Conservation (phyloP, 1,284 basidiomycete species). For the Paramarasmius palmivorus region DNA sequence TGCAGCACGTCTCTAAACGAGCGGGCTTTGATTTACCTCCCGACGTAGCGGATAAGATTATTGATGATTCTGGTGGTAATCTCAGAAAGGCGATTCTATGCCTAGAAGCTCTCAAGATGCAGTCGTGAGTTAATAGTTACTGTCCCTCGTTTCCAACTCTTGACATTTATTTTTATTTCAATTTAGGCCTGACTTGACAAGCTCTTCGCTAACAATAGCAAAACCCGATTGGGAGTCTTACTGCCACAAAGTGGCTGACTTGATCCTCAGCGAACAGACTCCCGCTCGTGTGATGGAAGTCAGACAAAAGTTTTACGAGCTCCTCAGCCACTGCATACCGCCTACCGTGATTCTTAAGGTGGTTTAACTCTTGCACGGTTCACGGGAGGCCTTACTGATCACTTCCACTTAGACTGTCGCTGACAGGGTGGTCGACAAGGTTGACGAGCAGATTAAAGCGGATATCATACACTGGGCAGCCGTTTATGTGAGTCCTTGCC, state of each 20-base stretch:
- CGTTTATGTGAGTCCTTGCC: slow-evolving; percentile 71
- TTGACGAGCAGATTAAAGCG: slow-evolving; percentile 86
- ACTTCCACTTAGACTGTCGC: slow-evolving; percentile 73
- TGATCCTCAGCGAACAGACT: slow-evolving; percentile 92
- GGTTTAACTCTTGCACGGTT: slow-evolving; percentile 15
- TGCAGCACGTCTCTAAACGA: slow-evolving; percentile 80
- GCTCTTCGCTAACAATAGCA: slow-evolving; percentile 71
- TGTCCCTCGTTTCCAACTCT: background rate
- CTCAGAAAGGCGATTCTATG: slow-evolving; percentile 94
- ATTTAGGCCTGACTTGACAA: slow-evolving; percentile 69
- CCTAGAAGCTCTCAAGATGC: slow-evolving; percentile 95
- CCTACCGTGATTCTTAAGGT: slow-evolving; percentile 90
- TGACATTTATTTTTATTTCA: slow-evolving; percentile 8
- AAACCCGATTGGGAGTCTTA: slow-evolving; percentile 99
- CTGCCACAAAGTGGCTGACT: slow-evolving; percentile 89
- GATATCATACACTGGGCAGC: slow-evolving; percentile 97
- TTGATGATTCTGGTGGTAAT: slow-evolving; percentile 85
- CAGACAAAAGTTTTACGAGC: slow-evolving; percentile 91
- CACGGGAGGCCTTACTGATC: background rate
- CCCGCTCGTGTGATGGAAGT: slow-evolving; percentile 91
- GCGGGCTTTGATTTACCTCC: slow-evolving; percentile 83
- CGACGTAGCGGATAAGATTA: slow-evolving; percentile 73
- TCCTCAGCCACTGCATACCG: slow-evolving; percentile 98
- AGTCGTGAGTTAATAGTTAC: slow-evolving; percentile 57
- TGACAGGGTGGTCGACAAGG: slow-evolving; percentile 81